A percentile compares a stretch with the other conserved stretches of the same genome.
These are phyloP conservation scores for Penicillium rolfsii DNA, from an alignment of 2,329 filamentous ascomycete genomes.

Conservation along the genomic window DNA sequence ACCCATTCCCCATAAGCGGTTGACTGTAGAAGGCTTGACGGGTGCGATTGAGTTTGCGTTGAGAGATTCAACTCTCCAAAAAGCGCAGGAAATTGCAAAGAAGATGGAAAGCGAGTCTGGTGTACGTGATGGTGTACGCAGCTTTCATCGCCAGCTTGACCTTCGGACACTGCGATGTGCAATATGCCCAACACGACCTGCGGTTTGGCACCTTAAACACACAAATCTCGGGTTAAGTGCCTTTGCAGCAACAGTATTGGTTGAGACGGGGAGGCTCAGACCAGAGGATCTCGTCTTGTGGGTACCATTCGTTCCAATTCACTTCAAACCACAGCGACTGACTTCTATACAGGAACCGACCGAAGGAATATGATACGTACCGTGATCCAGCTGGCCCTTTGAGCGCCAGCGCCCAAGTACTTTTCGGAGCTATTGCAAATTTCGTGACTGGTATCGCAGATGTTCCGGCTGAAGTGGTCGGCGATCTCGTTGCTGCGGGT, in stretches of 20 bases:
- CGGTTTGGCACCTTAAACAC: conserved; percentile 74
- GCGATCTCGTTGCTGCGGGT: conserved; percentile 56
- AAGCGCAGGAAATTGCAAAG: conserved; percentile 61
- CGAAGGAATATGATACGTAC: conserved; percentile 73
- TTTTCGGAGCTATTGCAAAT: conserved; percentile 80
- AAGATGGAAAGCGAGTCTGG: conserved; percentile 70
- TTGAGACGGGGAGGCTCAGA: conserved; percentile 65
- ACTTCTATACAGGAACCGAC: conserved; percentile 48
- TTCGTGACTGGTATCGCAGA: conserved; percentile 84
- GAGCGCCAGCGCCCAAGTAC: conserved; percentile 72
- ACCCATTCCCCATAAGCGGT: conserved; percentile 69
- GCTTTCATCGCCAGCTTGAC: conserved; percentile 72
- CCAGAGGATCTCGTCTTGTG: conserved; percentile 75
- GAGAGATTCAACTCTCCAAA: conserved; percentile 61
- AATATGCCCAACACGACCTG: conserved; percentile 67
- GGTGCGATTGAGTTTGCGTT: conserved; percentile 65
- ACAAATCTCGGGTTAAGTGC: conserved; percentile 70
- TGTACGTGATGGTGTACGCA: conserved; percentile 64
- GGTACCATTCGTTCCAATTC: conserved; percentile 41
- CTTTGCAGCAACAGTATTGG: conserved; percentile 71
- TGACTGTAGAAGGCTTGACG: conserved; percentile 68
- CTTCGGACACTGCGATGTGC: conserved; percentile 70
- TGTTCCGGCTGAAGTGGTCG: conserved; percentile 58
- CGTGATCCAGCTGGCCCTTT: conserved; percentile 79
- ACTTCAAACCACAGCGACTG: conserved; percentile 31